Evolutionary conservation across 441 rosid species (phyloP).

Genomic region (Jatropha podagrica): DNA sequence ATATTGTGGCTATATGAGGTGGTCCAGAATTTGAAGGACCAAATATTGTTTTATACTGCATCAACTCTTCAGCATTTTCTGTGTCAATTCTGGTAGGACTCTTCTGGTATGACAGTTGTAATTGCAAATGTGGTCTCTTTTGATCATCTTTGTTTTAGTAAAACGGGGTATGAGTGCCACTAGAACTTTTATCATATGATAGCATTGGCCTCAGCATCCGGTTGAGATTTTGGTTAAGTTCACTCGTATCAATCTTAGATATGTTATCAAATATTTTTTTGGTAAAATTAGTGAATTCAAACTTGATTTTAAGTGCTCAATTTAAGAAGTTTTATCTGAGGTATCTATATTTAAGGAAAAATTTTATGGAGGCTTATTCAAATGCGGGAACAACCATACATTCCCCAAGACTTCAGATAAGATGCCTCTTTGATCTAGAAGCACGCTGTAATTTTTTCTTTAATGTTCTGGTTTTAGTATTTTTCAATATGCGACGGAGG

Average conservation of each 20-base stretch:
- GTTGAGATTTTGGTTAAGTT: neutral
- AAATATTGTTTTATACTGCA: neutral
- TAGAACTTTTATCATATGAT: neutral
- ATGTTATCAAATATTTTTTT: neutral
- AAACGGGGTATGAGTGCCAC: neutral
- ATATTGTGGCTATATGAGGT: conserved; percentile 3
- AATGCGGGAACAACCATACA: too few relatives aligned
- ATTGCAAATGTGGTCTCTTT: neutral
- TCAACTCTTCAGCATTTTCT: neutral
- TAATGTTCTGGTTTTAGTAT: too few relatives aligned
- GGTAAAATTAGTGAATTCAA: neutral
- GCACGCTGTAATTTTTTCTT: too few relatives aligned
- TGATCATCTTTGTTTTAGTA: neutral
- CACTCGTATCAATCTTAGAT: neutral
- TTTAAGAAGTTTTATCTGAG: too few relatives aligned
- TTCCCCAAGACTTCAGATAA: too few relatives aligned
- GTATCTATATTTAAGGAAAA: too few relatives aligned
- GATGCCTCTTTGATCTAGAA: too few relatives aligned
- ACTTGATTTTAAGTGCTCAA: neutral
- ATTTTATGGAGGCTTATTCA: too few relatives aligned
- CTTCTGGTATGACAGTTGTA: neutral
- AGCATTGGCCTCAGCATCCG: neutral
- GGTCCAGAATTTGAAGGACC: neutral
- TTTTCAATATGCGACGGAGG: too few relatives aligned
- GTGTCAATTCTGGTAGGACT: neutral